Evolutionary conservation across 2,329 filamentous ascomycete genomes (phyloP), one percentile per base, ranked within the genome.

Genomic region (Nigrograna mackinnonii): DNA sequence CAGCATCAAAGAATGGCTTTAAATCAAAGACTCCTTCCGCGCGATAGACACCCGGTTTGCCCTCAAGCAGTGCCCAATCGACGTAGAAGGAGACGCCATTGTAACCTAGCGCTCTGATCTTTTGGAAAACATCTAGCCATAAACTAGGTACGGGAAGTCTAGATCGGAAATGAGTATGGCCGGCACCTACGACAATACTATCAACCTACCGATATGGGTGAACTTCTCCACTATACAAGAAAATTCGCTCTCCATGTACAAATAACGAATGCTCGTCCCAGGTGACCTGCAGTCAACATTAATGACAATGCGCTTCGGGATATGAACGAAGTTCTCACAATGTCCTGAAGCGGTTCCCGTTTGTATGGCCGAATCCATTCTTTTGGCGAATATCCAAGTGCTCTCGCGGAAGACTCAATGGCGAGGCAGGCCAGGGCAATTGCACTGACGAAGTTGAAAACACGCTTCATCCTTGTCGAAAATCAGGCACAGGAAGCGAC

Each of bases 51-150:
- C 87, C 89, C 0, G 76, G 83, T 45, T 85, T 84, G 2, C 86
- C 87, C 62, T 94, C 89, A 0, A 90, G 66, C 2, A 92, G 71
- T 3, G 85, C 86, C 89, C 88, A 95, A 55, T 91, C 79, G 5
- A 85, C 76, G 57, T 92, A 92, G 64, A 91, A 90, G 0, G 86
- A 90, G 1, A 91, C 85, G 33, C 82, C 79, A 55, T 87, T 92
- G 69, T 90, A 91, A 0, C 89, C 89, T 2, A 91, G 69, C 0
- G 87, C 85, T 66, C 87, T 91, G 65, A 92, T 82, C 68, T 95
- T 95, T 57, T 94, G 85, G 54, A 95, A 86, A 2, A 92, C 62
- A 52, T 92, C 89, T 6, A 87, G 73, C 73, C 84, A 85, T 4
- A 87, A 71, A 35, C 74, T 72, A 3, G 81, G 76, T 2, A 86